Conservation (phyloP, 2,329 filamentous ascomycete species). For the Sclerotinia nivalis region DNA sequence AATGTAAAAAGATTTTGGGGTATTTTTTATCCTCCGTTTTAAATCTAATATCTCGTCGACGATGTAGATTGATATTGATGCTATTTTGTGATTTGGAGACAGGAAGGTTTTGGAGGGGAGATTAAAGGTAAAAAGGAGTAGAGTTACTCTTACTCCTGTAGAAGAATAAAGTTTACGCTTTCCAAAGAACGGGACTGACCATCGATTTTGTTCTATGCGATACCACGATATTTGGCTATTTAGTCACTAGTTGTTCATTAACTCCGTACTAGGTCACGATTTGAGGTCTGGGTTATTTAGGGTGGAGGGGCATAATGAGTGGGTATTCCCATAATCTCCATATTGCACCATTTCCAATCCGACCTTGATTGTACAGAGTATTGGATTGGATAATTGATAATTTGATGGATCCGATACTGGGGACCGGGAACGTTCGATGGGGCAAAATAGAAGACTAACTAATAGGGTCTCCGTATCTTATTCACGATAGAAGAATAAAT, state of each 20-base stretch:
- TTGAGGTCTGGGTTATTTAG: too few species aligned
- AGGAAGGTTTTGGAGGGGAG: not conserved
- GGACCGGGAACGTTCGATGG: not conserved
- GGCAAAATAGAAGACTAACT: not conserved
- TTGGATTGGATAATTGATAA: too few species aligned
- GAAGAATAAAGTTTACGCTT: conserved; percentile 8
- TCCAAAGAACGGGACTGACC: not conserved
- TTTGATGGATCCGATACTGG: not conserved
- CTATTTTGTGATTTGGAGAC: not conserved
- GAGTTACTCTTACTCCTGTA: too few species aligned
- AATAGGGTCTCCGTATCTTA: too few species aligned
- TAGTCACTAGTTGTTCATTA: not conserved
- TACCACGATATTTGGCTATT: not conserved
- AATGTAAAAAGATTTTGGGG: not conserved
- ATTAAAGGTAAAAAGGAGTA: not conserved
- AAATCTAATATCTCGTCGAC: not conserved
- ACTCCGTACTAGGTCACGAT: too few species aligned
- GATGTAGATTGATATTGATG: not conserved
- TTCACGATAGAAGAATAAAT: too few species aligned
- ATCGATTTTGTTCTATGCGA: not conserved
- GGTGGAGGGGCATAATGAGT: not conserved
- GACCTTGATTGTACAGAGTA: not conserved
- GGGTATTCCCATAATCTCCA: not conserved
- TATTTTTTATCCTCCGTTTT: not conserved
- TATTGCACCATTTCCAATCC: too few species aligned